Conservation (phyloP, 345 rosid species). For the Brassica nigra region DNA sequence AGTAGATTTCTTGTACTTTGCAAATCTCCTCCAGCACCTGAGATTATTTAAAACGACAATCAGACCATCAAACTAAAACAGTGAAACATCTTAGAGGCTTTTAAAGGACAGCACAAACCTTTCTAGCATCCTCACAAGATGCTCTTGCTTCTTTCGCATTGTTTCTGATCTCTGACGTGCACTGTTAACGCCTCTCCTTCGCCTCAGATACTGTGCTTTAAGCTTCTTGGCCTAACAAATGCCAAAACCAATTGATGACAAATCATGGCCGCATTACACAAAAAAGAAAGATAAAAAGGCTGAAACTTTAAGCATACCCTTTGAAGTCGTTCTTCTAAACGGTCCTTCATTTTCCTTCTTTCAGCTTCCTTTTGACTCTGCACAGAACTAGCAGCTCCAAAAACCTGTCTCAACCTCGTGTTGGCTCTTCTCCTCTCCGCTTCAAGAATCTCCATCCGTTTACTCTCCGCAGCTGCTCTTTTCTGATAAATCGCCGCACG, state of each 20-base stretch:
- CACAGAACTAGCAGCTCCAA: conserved; percentile 63
- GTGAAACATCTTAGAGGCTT: not conserved
- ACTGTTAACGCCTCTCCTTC: conserved; percentile 27
- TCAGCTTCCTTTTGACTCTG: conserved; percentile 75
- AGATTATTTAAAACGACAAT: not conserved
- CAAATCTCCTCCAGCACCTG: conserved; percentile 90
- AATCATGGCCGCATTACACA: conserved; percentile 11
- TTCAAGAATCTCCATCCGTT: conserved; percentile 74
- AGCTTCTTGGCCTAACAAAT: conserved; percentile 37
- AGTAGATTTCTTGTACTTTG: conserved; percentile 63
- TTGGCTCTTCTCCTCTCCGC: conserved; percentile 75
- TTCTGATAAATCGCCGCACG: conserved; percentile 80
- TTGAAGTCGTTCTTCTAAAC: conserved; percentile 80
- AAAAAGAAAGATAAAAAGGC: conserved; percentile 10
- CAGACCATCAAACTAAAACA: not conserved
- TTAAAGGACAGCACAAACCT: conserved; percentile 9
- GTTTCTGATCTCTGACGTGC: conserved; percentile 30
- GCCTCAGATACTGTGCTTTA: conserved; percentile 41
- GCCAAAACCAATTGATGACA: not conserved
- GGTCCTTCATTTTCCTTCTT: conserved; percentile 72
- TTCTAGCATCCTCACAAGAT: conserved; percentile 35
- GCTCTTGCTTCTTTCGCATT: conserved; percentile 29
- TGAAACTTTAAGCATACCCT: conserved; percentile 53
- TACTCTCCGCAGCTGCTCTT: conserved; percentile 87
- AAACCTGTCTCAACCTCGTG: conserved; percentile 69